phyloP scores from a whole-genome alignment of 2,329 filamentous ascomycete species.

The Ophiostoma quercus region DNA sequence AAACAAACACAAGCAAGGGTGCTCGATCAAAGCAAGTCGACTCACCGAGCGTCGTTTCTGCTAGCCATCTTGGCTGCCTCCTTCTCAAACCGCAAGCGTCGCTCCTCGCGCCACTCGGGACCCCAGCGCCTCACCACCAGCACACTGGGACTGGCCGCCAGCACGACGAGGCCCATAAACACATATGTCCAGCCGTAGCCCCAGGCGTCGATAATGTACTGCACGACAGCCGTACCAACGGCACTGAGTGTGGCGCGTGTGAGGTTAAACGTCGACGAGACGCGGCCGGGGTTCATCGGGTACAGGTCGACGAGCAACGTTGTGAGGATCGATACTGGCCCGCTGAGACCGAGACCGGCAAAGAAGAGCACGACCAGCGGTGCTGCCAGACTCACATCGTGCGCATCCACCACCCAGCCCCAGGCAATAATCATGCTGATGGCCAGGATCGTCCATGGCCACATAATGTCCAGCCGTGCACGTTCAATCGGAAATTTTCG shows the following conservation, averaged over 20 bases:
- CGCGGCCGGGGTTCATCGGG: constrained; percentile 38
- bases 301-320: constrained; percentile 43
- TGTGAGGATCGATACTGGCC: constrained; percentile 39
- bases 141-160: constrained; percentile 31
- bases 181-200: constrained; percentile 39
- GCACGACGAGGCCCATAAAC: constrained; percentile 34
- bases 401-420: constrained; percentile 40
- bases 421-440: constrained; percentile 40
- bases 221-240: constrained; percentile 38
- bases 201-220: constrained; percentile 40
- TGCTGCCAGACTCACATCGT: constrained; percentile 35
- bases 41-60: not conserved
- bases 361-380: constrained; percentile 41
- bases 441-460: constrained; percentile 41
- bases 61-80: constrained; percentile 10
- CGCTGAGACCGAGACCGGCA: constrained; percentile 36
- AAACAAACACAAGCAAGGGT: not conserved
- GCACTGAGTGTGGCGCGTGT: constrained; percentile 40
- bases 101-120: constrained; percentile 34
- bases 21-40: not conserved
- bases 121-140: constrained; percentile 34
- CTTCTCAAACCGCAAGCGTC: constrained; percentile 29
- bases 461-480: constrained; percentile 35
- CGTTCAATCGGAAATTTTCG: constrained; percentile 37
- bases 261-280: constrained; percentile 42